Conservation (phyloP, 306 rosid genomes). For the Trichosanthes cucumerina region DNA sequence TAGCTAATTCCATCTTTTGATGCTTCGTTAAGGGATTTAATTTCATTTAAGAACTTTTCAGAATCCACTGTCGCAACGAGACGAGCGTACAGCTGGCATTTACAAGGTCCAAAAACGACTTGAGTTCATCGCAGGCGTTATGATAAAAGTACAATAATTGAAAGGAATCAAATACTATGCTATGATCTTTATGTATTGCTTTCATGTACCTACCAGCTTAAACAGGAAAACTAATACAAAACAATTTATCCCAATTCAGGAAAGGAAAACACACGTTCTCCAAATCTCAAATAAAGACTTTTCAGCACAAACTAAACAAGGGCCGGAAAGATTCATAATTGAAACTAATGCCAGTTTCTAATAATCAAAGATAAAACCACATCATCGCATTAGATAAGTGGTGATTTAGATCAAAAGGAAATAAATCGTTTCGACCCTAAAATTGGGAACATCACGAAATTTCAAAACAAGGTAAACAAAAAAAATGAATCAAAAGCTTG, state of each 20-base stretch:
- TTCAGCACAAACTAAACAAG: not conserved
- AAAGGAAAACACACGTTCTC: not conserved
- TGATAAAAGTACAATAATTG: not conserved
- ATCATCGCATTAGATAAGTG: not conserved
- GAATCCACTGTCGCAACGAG: constrained; percentile 64
- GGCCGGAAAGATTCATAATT: not conserved
- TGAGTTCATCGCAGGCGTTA: not conserved
- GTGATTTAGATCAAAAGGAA: not conserved
- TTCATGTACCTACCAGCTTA: not conserved
- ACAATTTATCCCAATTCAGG: not conserved
- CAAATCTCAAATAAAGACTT: not conserved
- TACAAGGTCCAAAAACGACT: not conserved
- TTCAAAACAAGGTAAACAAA: not conserved
- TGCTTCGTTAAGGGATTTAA: constrained; percentile 45
- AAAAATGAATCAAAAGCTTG: not conserved
- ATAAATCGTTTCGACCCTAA: not conserved
- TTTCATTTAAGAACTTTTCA: constrained; percentile 49
- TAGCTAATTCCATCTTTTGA: constrained; percentile 28
- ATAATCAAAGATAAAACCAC: not conserved
- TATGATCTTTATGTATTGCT: not conserved
- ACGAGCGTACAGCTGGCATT: constrained; percentile 52
- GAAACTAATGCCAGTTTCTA: not conserved
- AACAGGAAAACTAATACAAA: not conserved
- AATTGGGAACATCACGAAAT: not conserved
- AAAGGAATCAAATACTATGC: not conserved